phyloP scores from a whole-genome alignment of 257 asterid species.

The Nemophila menziesii region DNA sequence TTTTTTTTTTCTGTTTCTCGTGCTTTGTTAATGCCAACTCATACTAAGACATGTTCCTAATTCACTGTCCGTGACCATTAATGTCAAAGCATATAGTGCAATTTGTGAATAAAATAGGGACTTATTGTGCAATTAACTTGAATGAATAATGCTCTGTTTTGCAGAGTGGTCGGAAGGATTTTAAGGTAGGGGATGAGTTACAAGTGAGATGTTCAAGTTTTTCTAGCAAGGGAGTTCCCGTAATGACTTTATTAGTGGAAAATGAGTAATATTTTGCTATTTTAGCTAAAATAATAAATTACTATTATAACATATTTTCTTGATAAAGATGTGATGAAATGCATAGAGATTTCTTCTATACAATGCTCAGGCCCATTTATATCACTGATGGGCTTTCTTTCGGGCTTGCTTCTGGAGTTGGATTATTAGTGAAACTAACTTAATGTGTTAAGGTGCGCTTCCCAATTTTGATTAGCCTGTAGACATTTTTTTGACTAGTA shows the following conservation, averaged over 20 bases:
- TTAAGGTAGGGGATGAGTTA: slow-evolving; percentile 59
- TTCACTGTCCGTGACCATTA: too few species aligned
- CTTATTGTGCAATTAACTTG: too few species aligned
- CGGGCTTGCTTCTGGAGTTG: background rate
- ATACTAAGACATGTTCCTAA: too few species aligned
- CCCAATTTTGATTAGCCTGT: background rate
- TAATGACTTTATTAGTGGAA: slow-evolving; percentile 50
- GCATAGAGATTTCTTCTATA: background rate
- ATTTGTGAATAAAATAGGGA: too few species aligned
- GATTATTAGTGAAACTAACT: background rate
- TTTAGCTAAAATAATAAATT: background rate
- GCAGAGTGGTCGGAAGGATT: slow-evolving; percentile 48
- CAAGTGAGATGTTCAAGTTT: slow-evolving; percentile 63
- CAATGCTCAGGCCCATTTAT: background rate
- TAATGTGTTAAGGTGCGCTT: background rate
- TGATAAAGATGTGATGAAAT: background rate
- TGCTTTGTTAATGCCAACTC: background rate
- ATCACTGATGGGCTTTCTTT: background rate
- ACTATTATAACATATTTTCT: background rate
- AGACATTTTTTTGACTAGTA: background rate
- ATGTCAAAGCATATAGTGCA: too few species aligned
- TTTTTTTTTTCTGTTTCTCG: background rate
- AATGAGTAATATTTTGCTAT: slow-evolving; percentile 13
- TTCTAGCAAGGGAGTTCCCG: slow-evolving; percentile 81
- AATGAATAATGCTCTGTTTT: slow-evolving; percentile 9